These are phyloP conservation scores for Coemansia sp. DNA, from an alignment of 192 early-diverging fungal genomes.

Conservation along the genomic window DNA sequence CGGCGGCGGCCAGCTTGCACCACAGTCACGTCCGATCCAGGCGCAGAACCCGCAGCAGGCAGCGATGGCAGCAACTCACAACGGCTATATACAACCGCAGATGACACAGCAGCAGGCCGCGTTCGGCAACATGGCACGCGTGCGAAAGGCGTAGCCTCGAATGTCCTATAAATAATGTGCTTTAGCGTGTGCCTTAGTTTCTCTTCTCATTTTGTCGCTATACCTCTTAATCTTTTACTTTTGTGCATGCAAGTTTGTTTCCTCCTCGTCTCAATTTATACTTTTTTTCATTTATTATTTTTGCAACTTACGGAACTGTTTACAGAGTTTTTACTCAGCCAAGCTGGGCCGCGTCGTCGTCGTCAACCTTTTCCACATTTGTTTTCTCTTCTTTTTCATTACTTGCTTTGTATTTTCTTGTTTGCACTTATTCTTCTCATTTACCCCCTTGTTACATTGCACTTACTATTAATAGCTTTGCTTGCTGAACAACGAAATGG, in stretches of 20 bases:
- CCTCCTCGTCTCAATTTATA: not conserved
- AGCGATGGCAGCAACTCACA: constrained; percentile 15
- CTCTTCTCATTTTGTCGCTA: not conserved
- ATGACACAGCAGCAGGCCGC: constrained; percentile 32
- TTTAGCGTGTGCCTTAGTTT: not conserved
- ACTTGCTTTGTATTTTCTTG: not conserved
- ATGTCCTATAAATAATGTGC: not conserved
- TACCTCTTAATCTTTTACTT: not conserved
- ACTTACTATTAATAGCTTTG: not conserved
- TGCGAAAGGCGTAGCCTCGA: constrained; percentile 32
- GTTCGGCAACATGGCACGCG: constrained; percentile 42
- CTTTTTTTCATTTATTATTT: not conserved
- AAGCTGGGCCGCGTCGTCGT: not conserved
- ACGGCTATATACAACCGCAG: constrained; percentile 17
- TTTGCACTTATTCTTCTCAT: not conserved
- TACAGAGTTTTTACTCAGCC: no score
- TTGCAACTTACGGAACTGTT: no score
- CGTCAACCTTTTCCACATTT: not conserved
- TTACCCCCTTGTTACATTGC: not conserved
- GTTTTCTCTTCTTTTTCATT: not conserved
- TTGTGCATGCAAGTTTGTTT: not conserved
- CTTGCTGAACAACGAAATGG: constrained; percentile 4
- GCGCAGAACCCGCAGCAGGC: constrained; percentile 18
- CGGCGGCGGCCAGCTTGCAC: constrained; percentile 3
- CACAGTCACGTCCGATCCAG: constrained; percentile 27